Conservation (phyloP, 495 filamentous ascomycete species). For the Chaetomium tenue region DNA sequence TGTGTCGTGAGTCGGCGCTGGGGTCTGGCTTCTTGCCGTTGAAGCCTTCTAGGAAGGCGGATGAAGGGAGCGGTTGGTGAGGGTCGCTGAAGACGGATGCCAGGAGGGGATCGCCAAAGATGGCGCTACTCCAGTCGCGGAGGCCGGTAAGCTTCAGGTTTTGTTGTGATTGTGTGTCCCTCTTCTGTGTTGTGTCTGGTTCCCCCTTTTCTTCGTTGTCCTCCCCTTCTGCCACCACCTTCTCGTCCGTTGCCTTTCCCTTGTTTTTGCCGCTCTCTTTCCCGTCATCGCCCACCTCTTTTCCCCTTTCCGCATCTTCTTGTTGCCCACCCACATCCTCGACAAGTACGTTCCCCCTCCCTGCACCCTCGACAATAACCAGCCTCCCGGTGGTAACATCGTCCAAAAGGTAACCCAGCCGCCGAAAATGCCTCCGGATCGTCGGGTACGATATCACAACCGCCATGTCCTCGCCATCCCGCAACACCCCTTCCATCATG, state of each 20-base stretch:
- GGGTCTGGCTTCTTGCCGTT: constrained; percentile 1
- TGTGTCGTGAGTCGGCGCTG: neutral
- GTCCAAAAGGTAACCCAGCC: constrained; percentile 42
- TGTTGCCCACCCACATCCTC: constrained; percentile 6
- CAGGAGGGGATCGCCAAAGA: constrained; percentile 62
- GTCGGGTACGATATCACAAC: constrained; percentile 44
- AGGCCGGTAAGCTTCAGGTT: constrained; percentile 36
- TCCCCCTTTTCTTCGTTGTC: neutral
- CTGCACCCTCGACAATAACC: constrained; percentile 39
- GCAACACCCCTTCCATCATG: constrained; percentile 43
- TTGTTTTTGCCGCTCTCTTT: neutral
- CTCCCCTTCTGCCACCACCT: neutral
- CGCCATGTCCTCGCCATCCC: constrained; percentile 49
- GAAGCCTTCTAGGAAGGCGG: constrained; percentile 44
- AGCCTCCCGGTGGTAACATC: constrained; percentile 39
- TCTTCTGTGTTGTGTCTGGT: neutral
- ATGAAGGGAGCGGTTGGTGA: constrained; percentile 28
- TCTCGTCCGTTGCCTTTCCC: neutral
- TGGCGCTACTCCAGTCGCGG: constrained; percentile 51
- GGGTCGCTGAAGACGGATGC: constrained; percentile 48
- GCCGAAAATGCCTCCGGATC: constrained; percentile 40
- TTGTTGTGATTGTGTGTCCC: constrained; percentile 9
- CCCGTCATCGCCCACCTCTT: neutral
- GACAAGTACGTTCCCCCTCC: constrained; percentile 40
- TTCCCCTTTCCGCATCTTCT: neutral